Evolutionary conservation across 345 rosid genomes (phyloP).

Genomic region (Rhodomyrtus tomentosa): DNA sequence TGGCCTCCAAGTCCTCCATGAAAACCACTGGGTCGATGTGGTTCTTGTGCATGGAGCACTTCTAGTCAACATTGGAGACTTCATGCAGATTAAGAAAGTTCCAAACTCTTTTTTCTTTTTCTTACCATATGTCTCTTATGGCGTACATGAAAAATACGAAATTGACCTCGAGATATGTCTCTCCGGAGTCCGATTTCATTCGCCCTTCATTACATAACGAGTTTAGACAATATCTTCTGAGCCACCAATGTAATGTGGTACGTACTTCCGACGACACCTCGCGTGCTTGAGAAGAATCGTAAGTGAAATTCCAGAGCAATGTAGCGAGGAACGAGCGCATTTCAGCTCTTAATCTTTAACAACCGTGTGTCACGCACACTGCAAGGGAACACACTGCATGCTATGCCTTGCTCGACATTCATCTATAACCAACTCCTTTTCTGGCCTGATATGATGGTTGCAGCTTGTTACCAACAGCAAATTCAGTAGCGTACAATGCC

Average conservation of each 20-base stretch:
- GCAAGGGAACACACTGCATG: neutral
- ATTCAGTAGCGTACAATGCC: neutral
- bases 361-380: neutral
- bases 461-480: neutral
- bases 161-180: neutral
- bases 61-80: conserved; percentile 16
- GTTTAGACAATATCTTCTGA: neutral
- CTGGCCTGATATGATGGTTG: neutral
- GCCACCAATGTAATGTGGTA: neutral
- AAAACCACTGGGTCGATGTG: conserved; percentile 35
- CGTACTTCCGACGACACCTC: neutral
- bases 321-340: neutral
- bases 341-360: neutral
- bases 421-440: neutral
- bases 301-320: neutral
- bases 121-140: conserved; percentile 14
- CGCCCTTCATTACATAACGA: neutral
- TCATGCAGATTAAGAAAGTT: conserved; percentile 4
- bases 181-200: neutral
- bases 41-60: conserved; percentile 23
- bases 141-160: neutral
- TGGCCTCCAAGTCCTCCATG: conserved; percentile 40
- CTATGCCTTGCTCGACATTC: neutral
- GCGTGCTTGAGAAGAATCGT: neutral
- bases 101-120: conserved; percentile 8